A percentile compares a stretch with the other conserved stretches of the same genome.
Conservation (phyloP, 768 basidiomycete genomes). For the Lyophyllum semitale region DNA sequence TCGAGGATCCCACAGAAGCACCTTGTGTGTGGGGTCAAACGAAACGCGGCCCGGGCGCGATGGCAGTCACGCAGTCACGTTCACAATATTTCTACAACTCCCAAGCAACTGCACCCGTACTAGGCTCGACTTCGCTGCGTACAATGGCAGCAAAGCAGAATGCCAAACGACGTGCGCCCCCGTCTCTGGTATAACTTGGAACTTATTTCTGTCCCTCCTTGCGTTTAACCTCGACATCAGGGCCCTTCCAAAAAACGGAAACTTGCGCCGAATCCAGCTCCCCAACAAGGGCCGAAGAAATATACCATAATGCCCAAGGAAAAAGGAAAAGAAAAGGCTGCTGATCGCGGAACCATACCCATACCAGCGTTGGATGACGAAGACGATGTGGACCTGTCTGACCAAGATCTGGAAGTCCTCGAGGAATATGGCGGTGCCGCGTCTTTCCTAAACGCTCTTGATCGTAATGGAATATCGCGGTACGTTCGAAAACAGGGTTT, state of each 20-base stretch:
- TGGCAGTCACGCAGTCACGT: not conserved
- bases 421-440: constrained; percentile 63
- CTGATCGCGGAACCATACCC: constrained; percentile 59
- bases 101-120: not conserved
- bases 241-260: constrained; percentile 65
- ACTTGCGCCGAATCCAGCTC: constrained; percentile 32
- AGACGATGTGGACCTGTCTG: constrained; percentile 61
- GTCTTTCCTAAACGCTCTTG: constrained; percentile 70
- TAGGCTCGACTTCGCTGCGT: not conserved
- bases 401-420: constrained; percentile 68
- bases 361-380: constrained; percentile 55
- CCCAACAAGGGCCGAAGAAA: constrained; percentile 22
- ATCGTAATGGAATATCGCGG: constrained; percentile 82
- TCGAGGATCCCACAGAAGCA: no score
- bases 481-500: constrained; percentile 32
- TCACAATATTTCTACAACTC: not conserved
- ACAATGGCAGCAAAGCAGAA: constrained; percentile 24
- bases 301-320: constrained; percentile 32
- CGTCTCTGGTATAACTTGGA: constrained; percentile 23
- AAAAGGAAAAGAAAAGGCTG: constrained; percentile 60
- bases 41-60: no score
- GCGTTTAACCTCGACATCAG: constrained; percentile 19
- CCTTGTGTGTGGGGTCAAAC: no score
- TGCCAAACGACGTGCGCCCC: constrained; percentile 34
- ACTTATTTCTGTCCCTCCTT: not conserved